Percentiles rank a stretch among this genome's conserved stretches.
These are phyloP conservation scores for Crotalaria pallida DNA, from an alignment of 306 rosid species.

Conservation along the genomic window DNA sequence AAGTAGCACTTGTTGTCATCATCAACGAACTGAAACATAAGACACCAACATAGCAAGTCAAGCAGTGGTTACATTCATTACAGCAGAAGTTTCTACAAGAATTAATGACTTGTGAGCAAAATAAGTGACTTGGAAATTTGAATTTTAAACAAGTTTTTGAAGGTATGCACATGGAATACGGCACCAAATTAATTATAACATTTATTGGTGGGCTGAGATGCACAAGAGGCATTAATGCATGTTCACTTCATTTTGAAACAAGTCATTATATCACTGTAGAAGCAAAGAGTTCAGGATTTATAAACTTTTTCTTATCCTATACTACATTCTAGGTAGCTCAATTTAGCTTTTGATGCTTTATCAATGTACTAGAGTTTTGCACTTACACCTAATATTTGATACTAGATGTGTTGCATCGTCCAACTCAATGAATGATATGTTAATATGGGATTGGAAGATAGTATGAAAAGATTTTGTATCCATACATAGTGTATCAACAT, in stretches of 20 bases:
- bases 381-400: neutral
- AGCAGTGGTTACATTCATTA: neutral
- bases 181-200: slow-evolving; percentile 27
- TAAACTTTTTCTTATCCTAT: neutral
- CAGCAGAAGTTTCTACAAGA: neutral
- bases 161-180: slow-evolving; percentile 27
- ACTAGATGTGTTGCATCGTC: neutral
- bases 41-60: neutral
- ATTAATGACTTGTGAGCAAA: neutral
- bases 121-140: slow-evolving; percentile 29
- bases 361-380: neutral
- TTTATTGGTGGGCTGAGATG: slow-evolving; percentile 20
- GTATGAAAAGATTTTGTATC: neutral
- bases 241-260: slow-evolving; percentile 20
- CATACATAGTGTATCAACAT: too few species aligned
- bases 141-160: slow-evolving; percentile 23
- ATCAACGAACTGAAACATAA: slow-evolving; percentile 57
- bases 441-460: too few species aligned
- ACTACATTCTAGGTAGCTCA: too few species aligned
- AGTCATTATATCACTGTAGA: neutral
- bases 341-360: neutral
- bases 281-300: neutral
- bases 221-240: slow-evolving; percentile 29
- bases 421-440: neutral
- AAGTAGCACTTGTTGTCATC: slow-evolving; percentile 89